Conservation (phyloP, 176 grass and related monocot genomes). For the Phoenix roebelenii region DNA sequence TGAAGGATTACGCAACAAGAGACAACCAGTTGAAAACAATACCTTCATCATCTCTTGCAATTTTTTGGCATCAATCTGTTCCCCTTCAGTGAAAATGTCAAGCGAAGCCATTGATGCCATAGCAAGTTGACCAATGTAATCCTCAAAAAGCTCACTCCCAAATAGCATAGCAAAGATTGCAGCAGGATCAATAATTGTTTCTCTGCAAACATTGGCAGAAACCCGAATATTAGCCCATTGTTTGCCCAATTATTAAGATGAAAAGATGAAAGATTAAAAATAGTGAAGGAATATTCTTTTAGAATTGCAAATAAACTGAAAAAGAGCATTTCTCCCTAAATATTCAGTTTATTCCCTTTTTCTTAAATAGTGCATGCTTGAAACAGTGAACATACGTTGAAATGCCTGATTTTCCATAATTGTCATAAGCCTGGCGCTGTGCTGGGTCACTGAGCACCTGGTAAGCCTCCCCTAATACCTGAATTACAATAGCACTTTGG, state of each 20-base stretch:
- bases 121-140: slow-evolving; percentile 96
- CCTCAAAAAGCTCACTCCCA: slow-evolving; percentile 93
- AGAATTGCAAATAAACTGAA: too few relatives aligned
- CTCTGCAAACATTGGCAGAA: slow-evolving; percentile 40
- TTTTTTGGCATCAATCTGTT: slow-evolving; percentile 60
- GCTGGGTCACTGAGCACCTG: slow-evolving; percentile 85
- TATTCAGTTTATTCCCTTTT: too few relatives aligned
- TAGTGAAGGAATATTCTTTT: too few relatives aligned
- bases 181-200: slow-evolving; percentile 93
- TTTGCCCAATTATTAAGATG: not conserved
- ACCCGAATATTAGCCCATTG: slow-evolving; percentile 14
- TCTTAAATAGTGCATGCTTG: too few relatives aligned
- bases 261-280: too few relatives aligned
- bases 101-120: slow-evolving; percentile 93
- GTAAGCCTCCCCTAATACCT: slow-evolving; percentile 94
- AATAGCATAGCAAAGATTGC: slow-evolving; percentile 98
- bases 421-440: slow-evolving; percentile 75
- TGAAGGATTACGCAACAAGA: not conserved
- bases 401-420: slow-evolving; percentile 78
- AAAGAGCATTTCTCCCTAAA: too few relatives aligned
- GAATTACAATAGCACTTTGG: slow-evolving; percentile 16
- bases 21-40: slow-evolving; percentile 19
- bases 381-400: slow-evolving; percentile 52
- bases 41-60: slow-evolving; percentile 84
- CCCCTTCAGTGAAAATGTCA: slow-evolving; percentile 76